Evolutionary conservation across 148 eudicot genomes (phyloP), one percentile per base, ranked within the genome.

Genomic region (Pouteria glomerata): DNA sequence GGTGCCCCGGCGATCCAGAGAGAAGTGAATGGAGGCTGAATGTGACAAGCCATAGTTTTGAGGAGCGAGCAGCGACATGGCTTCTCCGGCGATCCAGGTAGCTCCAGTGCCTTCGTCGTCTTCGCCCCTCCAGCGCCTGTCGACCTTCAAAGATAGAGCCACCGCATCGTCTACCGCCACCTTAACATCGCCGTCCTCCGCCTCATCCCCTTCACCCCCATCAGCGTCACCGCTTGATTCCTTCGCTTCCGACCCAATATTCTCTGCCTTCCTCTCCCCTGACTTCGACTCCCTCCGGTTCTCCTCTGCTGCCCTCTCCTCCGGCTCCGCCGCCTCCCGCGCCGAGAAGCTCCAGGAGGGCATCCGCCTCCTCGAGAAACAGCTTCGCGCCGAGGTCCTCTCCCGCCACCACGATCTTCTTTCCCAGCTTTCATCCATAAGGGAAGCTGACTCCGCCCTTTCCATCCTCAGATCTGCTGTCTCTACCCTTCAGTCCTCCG

Each of bases 251-350:
- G 93, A 89, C 47, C 88, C 93, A 12, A 83, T 92, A 18, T 83
- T 90, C 83, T 83, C 93, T 61, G 76, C 84, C 7, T 91, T 91
- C 82, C 92, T 91, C 80, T 89, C 95, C 56, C 70, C 89, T 0
- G 74, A 73, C 53, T 92, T 92, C 86, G 76, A 82, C 63, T 81
- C 96, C 60, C 73, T 87, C 56, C 82, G 73, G 12, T 92, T 92
- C 88, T 92, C 97, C 81, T 92, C 97, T 75, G 74, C 77, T 42
- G 89, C 96, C 3, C 96, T 92, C 69, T 89, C 97, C 80, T 83
- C 97, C 58, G 92, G 90, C 27, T 87, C 97, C 82, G 82, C 97
- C 72, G 96, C 93, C 35, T 66, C 95, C 70, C 81, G 89, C 62
- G 89, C 91, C 74, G 97, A 92, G 59, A 84, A 81, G 61, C 92